Base-by-base conservation (phyloP, 192 early-diverging fungal genomes). In the Linnemannia schmuckeri region DNA sequence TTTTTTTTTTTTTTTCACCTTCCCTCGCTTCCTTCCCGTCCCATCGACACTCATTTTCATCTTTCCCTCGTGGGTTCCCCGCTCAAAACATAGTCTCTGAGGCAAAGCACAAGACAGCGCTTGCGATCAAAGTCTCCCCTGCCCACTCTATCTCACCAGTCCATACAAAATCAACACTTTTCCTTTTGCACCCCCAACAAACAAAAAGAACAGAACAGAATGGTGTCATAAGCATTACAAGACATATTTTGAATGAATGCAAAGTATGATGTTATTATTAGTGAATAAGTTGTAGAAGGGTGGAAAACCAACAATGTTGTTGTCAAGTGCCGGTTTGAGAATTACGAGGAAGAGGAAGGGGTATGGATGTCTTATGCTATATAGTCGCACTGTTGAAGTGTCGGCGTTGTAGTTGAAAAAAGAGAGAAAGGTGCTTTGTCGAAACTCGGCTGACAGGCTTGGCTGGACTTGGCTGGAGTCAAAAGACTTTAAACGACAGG, bases 221-320 rank as follows among this genome's bases (percentile, higher is more conserved):
- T 57, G 61, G 61, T 66, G 27, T 15, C 61, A 15, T 61, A 24
- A 61, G 61, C 8, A n/a, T 55, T 6, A 22, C 2, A 54, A 54
- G 17, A 54, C 17, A 54, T 20, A 5, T 52, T 22, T 52, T 12
- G 27, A 63, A 30, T 49, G 47, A 49, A 49, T 49, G 47, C 47
- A 49, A 49, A 49, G 15, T 49, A 66, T 66, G 61, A 33, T 33
- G 61, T 33, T 66, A 66, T 66, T 66, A 66, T 66, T 66, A 66
- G 13, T 66, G 3, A 35, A 15, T 7, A 5, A 12, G 6, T 10
- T 44, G 42, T 52, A 52, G 49, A 33, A 15, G 3, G 12, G 3
- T 4, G 4, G 30, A 33, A 27, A 33, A 66, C n/a, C 61, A 66
- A 24, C 61, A 30, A 66, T 30, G 61, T 13, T 66, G 61, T 66